Base-by-base conservation (phyloP, 352 stramenopile genomes). In the Plasmopara viticola region DNA sequence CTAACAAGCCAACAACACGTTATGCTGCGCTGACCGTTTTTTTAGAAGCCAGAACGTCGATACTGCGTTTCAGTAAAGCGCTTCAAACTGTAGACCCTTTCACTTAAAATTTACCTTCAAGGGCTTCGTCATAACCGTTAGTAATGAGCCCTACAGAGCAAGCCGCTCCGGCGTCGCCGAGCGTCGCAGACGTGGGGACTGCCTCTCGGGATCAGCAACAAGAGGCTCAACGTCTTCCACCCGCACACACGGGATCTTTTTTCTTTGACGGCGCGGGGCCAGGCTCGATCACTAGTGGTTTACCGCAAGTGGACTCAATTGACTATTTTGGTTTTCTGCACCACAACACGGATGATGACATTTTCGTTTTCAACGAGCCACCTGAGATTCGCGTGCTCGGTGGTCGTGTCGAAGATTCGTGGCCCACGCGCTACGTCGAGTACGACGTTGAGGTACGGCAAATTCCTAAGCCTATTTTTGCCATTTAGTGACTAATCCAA, bases 401-500 rank as follows among this genome's bases (percentile, higher is more conserved):
- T 25, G 78, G 75, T 3, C 77, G 72, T 37, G 85, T 71, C 0
- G 68, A 91, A 42, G 83, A 94, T n/a, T 74, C 80, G 38, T 94
- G 83, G 83, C 80, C 79, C 5, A 83, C 80, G 40, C 74, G 78
- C 31, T 90, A 87, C 45, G 75, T 94, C 58, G 83, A 94, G 68
- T 94, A 89, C 51, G 80, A 91, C 50, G 70, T 94, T 12, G 75
- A 94, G 69, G 72, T 92, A 64, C 44, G 60, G 9, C 1, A 14
- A 4, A 41, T 6, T 41, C 1, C 13, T 41, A 18, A 8, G 5
- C 13, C 12, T 41, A 6, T 41, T 17, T 6, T 41, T 8, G 9
- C 1, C 18, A 13, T 18, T 2, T 7, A n/a, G 31, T 5, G n/a
- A n/a, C 14, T 6, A 14, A 34, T 8, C 5, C 42, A 73, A 83